These are phyloP conservation scores for Colletotrichum aenigma DNA, from an alignment of 2,329 filamentous ascomycete genomes.

Conservation along the genomic window DNA sequence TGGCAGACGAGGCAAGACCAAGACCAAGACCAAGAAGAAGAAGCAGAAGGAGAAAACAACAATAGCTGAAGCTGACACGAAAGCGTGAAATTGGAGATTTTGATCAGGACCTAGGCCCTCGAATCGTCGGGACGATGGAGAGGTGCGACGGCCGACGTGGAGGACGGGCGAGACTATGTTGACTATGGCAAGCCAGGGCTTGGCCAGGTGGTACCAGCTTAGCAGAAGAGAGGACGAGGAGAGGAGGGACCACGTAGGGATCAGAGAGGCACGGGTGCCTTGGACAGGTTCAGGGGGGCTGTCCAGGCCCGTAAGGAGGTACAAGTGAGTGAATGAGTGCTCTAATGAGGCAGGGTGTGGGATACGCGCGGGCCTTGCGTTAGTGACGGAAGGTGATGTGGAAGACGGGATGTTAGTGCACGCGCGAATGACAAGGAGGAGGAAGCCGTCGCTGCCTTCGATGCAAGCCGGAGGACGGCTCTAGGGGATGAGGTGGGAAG, in stretches of 20 bases:
- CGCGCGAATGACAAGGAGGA: not conserved
- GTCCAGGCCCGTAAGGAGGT: slow-evolving; percentile 6
- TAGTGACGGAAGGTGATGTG: not conserved
- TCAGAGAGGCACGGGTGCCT: not conserved
- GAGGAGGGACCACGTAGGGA: not conserved
- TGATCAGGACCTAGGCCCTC: slow-evolving; percentile 7
- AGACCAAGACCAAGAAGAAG: not conserved
- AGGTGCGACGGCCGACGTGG: slow-evolving; percentile 19
- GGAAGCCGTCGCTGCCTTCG: not conserved
- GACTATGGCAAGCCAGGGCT: slow-evolving; percentile 19
- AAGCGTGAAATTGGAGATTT: slow-evolving; percentile 1
- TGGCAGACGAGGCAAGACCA: slow-evolving; percentile 9
- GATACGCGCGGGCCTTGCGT: slow-evolving; percentile 6
- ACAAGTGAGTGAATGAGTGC: slow-evolving; percentile 9
- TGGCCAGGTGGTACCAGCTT: not conserved
- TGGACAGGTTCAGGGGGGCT: slow-evolving; percentile 7
- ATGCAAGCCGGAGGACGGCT: not conserved
- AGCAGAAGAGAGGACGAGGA: not conserved
- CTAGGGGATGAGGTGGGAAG: not conserved
- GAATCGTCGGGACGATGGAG: slow-evolving; percentile 11
- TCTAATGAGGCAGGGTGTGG: slow-evolving; percentile 6
- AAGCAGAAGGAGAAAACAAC: not conserved
- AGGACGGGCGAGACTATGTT: slow-evolving; percentile 15
- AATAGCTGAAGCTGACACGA: not conserved
- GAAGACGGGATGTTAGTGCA: not conserved